phyloP scores from a whole-genome alignment of 108 stramenopile species.

The Nitzschia sp. region DNA sequence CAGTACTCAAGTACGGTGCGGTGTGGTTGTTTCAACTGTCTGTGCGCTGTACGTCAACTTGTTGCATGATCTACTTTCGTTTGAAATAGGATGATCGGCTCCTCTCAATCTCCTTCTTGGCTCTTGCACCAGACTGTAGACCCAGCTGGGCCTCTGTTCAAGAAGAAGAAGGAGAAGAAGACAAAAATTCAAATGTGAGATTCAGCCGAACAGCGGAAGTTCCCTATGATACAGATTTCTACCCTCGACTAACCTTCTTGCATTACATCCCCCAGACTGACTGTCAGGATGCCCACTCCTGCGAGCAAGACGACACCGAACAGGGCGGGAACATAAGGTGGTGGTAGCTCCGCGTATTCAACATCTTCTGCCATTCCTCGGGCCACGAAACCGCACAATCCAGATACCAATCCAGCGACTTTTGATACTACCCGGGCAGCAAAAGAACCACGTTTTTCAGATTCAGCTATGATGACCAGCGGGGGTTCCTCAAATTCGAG shows the following conservation, averaged over 20 bases:
- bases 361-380: constrained; percentile 19
- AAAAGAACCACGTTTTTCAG: not conserved
- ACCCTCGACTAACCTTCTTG: constrained; percentile 62
- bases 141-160: constrained; percentile 67
- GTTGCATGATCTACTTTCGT: constrained; percentile 27
- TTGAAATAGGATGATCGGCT: constrained; percentile 87
- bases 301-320: constrained; percentile 73
- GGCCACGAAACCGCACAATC: constrained; percentile 15
- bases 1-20: too few relatives aligned
- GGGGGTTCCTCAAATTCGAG: not conserved
- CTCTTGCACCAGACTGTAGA: constrained; percentile 74
- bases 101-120: constrained; percentile 87
- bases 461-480: not conserved
- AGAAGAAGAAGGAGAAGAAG: not conserved
- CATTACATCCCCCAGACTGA: constrained; percentile 79
- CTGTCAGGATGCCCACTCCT: constrained; percentile 79
- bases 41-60: too few relatives aligned
- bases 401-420: constrained; percentile 14
- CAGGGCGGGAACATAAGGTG: constrained; percentile 61
- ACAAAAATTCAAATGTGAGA: not conserved
- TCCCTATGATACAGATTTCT: too few relatives aligned
- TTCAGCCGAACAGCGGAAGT: too few relatives aligned
- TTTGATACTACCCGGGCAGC: not conserved
- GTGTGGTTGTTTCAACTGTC: constrained; percentile 7
- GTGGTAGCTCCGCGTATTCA: constrained; percentile 35